Base-by-base conservation (phyloP, 805 yeast species). In the Pichia sporocuriosa region DNA sequence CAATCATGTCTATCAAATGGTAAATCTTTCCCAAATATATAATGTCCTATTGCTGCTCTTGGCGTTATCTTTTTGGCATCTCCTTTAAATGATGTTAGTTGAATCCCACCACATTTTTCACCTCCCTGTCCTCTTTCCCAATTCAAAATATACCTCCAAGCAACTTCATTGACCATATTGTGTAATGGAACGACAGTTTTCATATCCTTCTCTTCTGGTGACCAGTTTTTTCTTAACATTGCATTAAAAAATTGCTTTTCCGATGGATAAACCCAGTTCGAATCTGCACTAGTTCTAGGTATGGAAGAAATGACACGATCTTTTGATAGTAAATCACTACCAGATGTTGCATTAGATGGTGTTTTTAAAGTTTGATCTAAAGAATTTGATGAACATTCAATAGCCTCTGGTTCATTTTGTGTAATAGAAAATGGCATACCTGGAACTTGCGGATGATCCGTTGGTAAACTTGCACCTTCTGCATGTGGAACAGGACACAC, bases 1-100 rank as follows among this genome's bases (percentile, higher is more conserved):
- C 98, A 90, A 62, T 90, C 98, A 58, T 90, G 98, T 54, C 98
- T 74, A 63, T 90, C 98, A 64, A 90, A 90, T 0, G 98, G 98
- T 47, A 73, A 73, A 37, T 77, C 79, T 43, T 75, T 70, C 0
- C 95, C 96, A 46, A 59, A 59, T 39, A 85, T 54, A 29, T 78
- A 56, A 39, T 75, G 61, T 44, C 80, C 75, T 45, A 83, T 67
- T 47, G 85, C 72, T 0, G 97, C 97, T 52, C 93, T 72, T 6
- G 98, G 98, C 0, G 97, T 87, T 31, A 87, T 54, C 52, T 84
- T 83, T 48, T 78, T 75, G 35, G 89, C 78, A 57, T 93, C 95
- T 6, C 97, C 98, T 60, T 84, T 81, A 63, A 90, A 90, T 50
- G 86, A 79, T 2, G 93, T 80, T 42, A 90, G 68, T 48, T 84